phyloP scores from a whole-genome alignment of 345 rosid genomes.

The Citrus maxima region DNA sequence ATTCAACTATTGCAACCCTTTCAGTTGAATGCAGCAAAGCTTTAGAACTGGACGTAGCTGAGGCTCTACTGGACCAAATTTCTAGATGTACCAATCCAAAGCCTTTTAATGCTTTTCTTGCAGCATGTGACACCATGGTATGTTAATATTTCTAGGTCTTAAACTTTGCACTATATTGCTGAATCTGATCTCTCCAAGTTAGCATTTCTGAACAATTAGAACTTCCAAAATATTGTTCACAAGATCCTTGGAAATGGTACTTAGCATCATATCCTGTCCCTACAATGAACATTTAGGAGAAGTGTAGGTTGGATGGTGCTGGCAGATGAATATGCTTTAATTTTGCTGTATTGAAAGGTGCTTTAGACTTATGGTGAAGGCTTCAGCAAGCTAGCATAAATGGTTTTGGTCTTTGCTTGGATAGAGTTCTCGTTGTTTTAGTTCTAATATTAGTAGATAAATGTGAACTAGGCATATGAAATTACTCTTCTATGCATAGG shows the following conservation, averaged over 20 bases:
- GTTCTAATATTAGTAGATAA: background rate
- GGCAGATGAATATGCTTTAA: background rate
- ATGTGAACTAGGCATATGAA: background rate
- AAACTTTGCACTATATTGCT: background rate
- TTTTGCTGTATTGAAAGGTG: background rate
- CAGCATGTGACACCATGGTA: slow-evolving; percentile 65
- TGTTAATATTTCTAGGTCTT: slow-evolving; percentile 21
- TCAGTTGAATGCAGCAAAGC: slow-evolving; percentile 61
- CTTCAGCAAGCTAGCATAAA: background rate
- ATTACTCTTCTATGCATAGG: background rate
- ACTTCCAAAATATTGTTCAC: background rate
- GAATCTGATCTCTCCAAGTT: background rate
- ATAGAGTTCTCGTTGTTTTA: background rate
- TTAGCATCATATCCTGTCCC: background rate
- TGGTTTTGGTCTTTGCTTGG: background rate
- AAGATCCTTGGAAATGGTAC: background rate
- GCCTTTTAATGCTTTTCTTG: slow-evolving; percentile 65
- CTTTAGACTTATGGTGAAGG: background rate
- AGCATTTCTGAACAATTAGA: background rate
- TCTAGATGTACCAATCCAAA: slow-evolving; percentile 36
- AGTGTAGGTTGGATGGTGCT: background rate
- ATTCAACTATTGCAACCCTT: slow-evolving; percentile 61
- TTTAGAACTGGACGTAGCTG: slow-evolving; percentile 76
- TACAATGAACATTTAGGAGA: background rate
- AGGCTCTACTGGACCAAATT: slow-evolving; percentile 59